Evolutionary conservation across 164 flowering plant species (phyloP).

Genomic region (Dillenia turbinata): DNA sequence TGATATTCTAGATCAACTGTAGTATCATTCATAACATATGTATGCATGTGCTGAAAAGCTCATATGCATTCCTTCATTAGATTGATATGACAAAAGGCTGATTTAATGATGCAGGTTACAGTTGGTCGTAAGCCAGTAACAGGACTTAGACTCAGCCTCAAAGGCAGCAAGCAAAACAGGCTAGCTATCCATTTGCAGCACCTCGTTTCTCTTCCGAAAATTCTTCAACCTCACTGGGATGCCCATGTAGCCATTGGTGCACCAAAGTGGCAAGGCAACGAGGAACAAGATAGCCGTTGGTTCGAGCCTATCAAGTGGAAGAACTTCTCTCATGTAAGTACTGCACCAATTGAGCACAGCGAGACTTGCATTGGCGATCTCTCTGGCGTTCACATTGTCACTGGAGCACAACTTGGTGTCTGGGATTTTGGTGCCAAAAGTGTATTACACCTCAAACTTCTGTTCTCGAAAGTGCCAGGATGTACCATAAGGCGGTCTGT

Average conservation of each 20-base stretch:
- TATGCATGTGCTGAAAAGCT: too few species aligned
- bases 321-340: slow-evolving; percentile 97
- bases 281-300: slow-evolving; percentile 99
- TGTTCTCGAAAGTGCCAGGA: slow-evolving; percentile 93
- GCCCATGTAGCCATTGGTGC: slow-evolving; percentile 89
- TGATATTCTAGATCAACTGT: not conserved
- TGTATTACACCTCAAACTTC: slow-evolving; percentile 88
- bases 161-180: slow-evolving; percentile 84
- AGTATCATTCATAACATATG: not conserved
- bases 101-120: slow-evolving; percentile 55
- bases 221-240: slow-evolving; percentile 94
- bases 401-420: slow-evolving; percentile 95
- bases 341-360: slow-evolving; percentile 85
- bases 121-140: slow-evolving; percentile 98
- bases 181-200: slow-evolving; percentile 86
- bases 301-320: slow-evolving; percentile 98
- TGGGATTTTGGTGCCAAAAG: slow-evolving; percentile 97
- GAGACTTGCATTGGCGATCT: slow-evolving; percentile 94
- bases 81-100: not conserved
- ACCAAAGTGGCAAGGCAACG: slow-evolving; percentile 95
- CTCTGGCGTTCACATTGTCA: slow-evolving; percentile 91
- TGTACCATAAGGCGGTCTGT: slow-evolving; percentile 94
- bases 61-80: not conserved
- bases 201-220: slow-evolving; percentile 85
- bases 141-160: slow-evolving; percentile 80